Evolutionary conservation across 148 eudicot species (phyloP).

Genomic region (Camellia sinensis): DNA sequence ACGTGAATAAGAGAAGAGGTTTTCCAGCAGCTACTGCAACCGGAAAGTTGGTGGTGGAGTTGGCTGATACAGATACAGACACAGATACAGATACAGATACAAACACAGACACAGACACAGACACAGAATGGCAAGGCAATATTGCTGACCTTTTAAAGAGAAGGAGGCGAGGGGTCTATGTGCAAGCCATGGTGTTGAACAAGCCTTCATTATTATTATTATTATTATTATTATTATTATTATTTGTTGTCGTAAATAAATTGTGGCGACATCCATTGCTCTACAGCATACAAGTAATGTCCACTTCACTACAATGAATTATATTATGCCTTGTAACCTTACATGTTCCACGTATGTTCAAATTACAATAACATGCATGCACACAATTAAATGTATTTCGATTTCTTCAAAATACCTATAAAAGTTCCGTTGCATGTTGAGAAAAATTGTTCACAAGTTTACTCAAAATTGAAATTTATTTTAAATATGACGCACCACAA

Average conservation of each 20-base stretch:
- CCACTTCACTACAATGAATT: no score
- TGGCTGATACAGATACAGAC: neutral
- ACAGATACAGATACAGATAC: no score
- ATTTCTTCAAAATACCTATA: neutral
- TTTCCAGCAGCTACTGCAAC: neutral
- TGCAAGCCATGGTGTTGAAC: constrained; percentile 7
- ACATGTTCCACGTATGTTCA: neutral
- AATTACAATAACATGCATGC: neutral
- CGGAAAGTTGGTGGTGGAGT: neutral
- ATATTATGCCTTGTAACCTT: neutral
- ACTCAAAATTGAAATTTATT: no score
- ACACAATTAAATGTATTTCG: neutral
- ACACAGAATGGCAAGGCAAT: neutral
- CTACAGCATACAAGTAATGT: no score
- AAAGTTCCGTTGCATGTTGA: no score
- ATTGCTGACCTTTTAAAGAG: neutral
- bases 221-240: no score
- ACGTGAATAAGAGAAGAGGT: neutral
- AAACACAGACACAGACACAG: no score
- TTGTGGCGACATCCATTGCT: constrained; percentile 11
- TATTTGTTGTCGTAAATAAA: neutral
- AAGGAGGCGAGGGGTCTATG: neutral
- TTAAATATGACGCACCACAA: no score
- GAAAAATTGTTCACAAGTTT: no score
- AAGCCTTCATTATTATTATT: no score